These are phyloP conservation scores for Metschnikowia lochheadii DNA, from an alignment of 805 yeast genomes.

Conservation along the genomic window DNA sequence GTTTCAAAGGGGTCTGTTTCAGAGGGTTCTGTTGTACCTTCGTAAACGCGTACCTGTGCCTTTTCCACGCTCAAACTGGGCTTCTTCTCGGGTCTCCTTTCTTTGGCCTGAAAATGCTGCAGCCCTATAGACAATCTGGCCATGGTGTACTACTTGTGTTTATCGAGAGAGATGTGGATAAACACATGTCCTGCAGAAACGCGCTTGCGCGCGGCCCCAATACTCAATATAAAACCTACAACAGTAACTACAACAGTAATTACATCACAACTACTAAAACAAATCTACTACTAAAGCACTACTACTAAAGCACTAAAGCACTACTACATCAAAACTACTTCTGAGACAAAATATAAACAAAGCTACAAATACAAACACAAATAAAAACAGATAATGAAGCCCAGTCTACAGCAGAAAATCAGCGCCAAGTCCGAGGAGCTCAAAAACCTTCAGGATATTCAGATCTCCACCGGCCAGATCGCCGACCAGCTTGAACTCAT, in stretches of 20 bases:
- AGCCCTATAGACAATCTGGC: constrained; percentile 15
- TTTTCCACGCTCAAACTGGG: not conserved
- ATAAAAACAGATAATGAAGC: constrained; percentile 4
- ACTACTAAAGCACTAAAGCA: too few relatives aligned
- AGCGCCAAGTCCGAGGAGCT: constrained; percentile 51
- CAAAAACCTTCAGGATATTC: constrained; percentile 44
- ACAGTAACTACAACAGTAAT: too few relatives aligned
- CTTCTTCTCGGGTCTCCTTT: not conserved
- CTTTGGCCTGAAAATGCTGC: constrained; percentile 11
- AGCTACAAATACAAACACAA: too few relatives aligned
- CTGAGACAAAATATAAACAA: too few relatives aligned
- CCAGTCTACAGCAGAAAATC: constrained; percentile 24
- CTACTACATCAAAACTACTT: too few relatives aligned
- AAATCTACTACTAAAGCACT: too few relatives aligned
- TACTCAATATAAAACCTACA: not conserved
- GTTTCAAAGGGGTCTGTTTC: not conserved
- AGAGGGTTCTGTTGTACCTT: not conserved
- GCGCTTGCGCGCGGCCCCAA: constrained; percentile 1
- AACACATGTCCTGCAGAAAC: not conserved
- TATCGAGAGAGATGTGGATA: not conserved
- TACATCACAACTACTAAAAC: too few relatives aligned
- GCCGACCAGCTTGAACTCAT: constrained; percentile 46
- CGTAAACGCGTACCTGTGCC: not conserved
- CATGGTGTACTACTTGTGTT: constrained; percentile 9
- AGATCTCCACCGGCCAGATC: constrained; percentile 42